Evolutionary conservation across 2,329 filamentous ascomycete species (phyloP).

Genomic region (Epichloe bromicola): DNA sequence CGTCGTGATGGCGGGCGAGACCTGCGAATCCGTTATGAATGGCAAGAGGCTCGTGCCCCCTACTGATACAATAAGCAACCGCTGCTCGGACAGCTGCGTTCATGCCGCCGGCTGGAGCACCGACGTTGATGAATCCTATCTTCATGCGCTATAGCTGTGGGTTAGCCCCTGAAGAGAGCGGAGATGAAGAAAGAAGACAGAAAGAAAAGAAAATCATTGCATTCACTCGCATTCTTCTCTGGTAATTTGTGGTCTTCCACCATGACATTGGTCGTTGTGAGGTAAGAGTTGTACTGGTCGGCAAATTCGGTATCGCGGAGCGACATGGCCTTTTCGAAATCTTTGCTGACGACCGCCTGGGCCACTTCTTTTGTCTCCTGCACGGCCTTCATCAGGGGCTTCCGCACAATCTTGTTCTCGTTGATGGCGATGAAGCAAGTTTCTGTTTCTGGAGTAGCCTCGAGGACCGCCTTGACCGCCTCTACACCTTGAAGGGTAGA

Average conservation of each 20-base stretch:
- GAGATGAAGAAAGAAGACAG: too few relatives aligned
- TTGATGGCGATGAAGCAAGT: slow-evolving; percentile 93
- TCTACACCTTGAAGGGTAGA: slow-evolving; percentile 89
- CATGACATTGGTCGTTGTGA: slow-evolving; percentile 77
- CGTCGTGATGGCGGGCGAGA: slow-evolving; percentile 77
- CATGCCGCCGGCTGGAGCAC: slow-evolving; percentile 94
- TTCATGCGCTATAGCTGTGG: slow-evolving; percentile 54
- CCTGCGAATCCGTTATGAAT: slow-evolving; percentile 97
- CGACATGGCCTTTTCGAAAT: slow-evolving; percentile 76
- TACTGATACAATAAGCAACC: slow-evolving; percentile 80
- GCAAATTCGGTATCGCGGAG: slow-evolving; percentile 87
- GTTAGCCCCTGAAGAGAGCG: slow-evolving; percentile 15
- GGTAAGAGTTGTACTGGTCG: slow-evolving; percentile 82
- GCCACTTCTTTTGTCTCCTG: slow-evolving; percentile 74
- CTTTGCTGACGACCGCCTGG: slow-evolving; percentile 66
- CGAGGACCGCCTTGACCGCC: slow-evolving; percentile 81
- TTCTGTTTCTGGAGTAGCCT: slow-evolving; percentile 76
- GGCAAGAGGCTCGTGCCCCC: slow-evolving; percentile 84
- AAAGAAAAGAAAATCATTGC: neutral
- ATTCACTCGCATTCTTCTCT: slow-evolving; percentile 48
- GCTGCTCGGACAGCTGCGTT: slow-evolving; percentile 90
- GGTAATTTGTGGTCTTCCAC: slow-evolving; percentile 55
- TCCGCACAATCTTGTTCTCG: slow-evolving; percentile 93
- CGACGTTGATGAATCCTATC: slow-evolving; percentile 93
- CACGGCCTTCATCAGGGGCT: slow-evolving; percentile 81